These are phyloP conservation scores for Pseudogymnoascus destructans DNA, from an alignment of 2,329 filamentous ascomycete species.

Conservation along the genomic window DNA sequence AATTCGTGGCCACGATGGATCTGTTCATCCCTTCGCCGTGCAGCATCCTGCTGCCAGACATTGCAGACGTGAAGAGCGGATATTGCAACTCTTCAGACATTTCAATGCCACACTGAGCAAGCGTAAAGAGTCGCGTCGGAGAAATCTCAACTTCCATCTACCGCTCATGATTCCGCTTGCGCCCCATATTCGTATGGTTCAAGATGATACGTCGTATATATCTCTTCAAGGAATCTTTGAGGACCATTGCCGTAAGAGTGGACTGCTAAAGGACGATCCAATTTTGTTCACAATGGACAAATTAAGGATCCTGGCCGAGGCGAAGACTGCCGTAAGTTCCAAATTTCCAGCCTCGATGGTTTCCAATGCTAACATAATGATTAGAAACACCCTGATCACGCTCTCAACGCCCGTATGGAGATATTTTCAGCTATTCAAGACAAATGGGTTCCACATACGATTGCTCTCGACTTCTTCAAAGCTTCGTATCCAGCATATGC, in stretches of 20 bases:
- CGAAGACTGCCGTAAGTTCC: constrained; percentile 18
- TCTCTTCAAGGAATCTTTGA: constrained; percentile 92
- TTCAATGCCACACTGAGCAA: constrained; percentile 87
- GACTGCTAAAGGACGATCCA: constrained; percentile 87
- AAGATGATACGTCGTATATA: constrained; percentile 89
- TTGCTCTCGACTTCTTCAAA: constrained; percentile 83
- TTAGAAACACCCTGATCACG: constrained; percentile 57
- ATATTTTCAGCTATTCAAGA: constrained; percentile 92
- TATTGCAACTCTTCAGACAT: constrained; percentile 90
- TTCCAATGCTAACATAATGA: constrained; percentile 26
- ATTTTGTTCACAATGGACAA: constrained; percentile 94
- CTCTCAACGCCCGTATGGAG: constrained; percentile 64
- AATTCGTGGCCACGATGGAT: constrained; percentile 95
- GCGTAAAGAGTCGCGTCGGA: constrained; percentile 85
- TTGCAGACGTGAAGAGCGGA: constrained; percentile 86
- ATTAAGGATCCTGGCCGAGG: constrained; percentile 55
- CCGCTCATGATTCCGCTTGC: constrained; percentile 92
- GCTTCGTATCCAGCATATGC: constrained; percentile 74
- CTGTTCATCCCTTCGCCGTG: constrained; percentile 89
- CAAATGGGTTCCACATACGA: constrained; percentile 73
- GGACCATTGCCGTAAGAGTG: constrained; percentile 80
- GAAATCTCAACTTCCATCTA: constrained; percentile 91
- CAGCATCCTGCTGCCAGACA: constrained; percentile 90
- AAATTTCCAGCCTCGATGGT: background rate
- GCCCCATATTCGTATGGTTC: constrained; percentile 85